phyloP scores from a whole-genome alignment of 1,284 basidiomycete species.

The Cryptococcus hybrid region DNA sequence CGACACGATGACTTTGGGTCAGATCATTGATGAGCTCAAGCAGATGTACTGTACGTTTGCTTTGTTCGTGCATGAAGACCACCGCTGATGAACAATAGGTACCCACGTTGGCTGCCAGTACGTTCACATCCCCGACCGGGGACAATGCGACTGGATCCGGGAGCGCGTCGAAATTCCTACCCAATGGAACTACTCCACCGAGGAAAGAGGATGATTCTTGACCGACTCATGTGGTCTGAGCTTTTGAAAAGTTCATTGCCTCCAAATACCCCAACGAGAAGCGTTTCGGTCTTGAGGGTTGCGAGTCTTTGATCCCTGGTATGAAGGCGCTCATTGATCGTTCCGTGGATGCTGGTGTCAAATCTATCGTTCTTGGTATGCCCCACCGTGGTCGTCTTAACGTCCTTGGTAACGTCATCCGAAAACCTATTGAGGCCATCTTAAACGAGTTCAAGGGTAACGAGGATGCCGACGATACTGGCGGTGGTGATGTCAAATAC shows the following conservation, averaged over 20 bases:
- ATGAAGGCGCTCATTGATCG: conserved; percentile 99
- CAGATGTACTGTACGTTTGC: conserved; percentile 88
- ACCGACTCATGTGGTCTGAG: conserved; percentile 99
- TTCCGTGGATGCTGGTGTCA: conserved; percentile 95
- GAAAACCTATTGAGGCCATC: conserved; percentile 98
- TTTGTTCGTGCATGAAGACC: background rate
- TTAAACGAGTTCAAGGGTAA: conserved; percentile 85
- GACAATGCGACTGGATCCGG: conserved; percentile 99
- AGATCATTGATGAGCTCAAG: conserved; percentile 89
- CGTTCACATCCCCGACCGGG: conserved; percentile 96
- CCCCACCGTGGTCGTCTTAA: conserved; percentile 98
- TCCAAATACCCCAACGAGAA: conserved; percentile 99
- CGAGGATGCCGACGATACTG: conserved; percentile 69
- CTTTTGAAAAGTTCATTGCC: conserved; percentile 97
- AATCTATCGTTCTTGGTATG: conserved; percentile 98
- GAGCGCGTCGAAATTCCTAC: conserved; percentile 93
- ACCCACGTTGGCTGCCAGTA: conserved; percentile 96
- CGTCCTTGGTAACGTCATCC: conserved; percentile 96
- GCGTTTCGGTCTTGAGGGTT: conserved; percentile 98
- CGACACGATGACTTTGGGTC: conserved; percentile 84
- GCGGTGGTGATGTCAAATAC: conserved; percentile 98
- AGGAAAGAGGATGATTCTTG: conserved; percentile 99
- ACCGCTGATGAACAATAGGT: conserved; percentile 54
- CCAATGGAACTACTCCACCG: conserved; percentile 97
- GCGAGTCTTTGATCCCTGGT: conserved; percentile 95